Evolutionary conservation across 768 basidiomycete genomes (phyloP), one percentile per base, ranked within the genome.

Genomic region (Coprinellus micaceus): DNA sequence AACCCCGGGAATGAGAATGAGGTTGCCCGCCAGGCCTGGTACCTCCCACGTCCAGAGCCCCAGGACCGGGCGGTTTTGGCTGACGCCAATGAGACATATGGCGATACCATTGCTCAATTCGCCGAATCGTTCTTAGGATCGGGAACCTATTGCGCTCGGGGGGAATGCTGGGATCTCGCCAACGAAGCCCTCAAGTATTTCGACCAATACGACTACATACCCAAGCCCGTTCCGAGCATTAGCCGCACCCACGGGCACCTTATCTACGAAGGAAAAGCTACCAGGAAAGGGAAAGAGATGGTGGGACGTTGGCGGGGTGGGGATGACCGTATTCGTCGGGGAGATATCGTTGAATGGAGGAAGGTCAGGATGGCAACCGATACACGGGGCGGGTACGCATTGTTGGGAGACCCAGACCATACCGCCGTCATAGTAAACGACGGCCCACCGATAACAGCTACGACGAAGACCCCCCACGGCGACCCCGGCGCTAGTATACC

Each of bases 141-240:
- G 1, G 77, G 77, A 4, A 59, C 69, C 54, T 76, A 71, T 50
- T 77, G 81, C 54, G 80, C 70, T n/a, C 75, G 75, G 24, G 80
- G 81, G 36, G 81, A 82, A 60, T 82, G 82, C 64, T 84, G 82
- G 82, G 81, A 82, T 68, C 64, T 84, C 29, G 82, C 82, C 15
- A 68, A 71, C 60, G 75, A 82, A 66, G 81, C 72, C 26, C 69
- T 84, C 54, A 71, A 73, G 53, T 69, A 73, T 45, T 74, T 77
- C 59, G 64, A 69, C 3, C 67, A 72, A 19, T 73, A 67, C 62
- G 73, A 76, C 49, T 75, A 76, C 57, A 67, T 76, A 41, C 74
- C 77, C 17, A 70, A 71, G 57, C 81, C 82, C 36, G 65, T 83
- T 15, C 75, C 73, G 40, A 78, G 76, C 58, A 71, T 79, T 28